Evolutionary conservation across 2,329 filamentous ascomycete genomes (phyloP), one percentile per base, ranked within the genome.

Genomic region (Fusarium chlamydosporum): DNA sequence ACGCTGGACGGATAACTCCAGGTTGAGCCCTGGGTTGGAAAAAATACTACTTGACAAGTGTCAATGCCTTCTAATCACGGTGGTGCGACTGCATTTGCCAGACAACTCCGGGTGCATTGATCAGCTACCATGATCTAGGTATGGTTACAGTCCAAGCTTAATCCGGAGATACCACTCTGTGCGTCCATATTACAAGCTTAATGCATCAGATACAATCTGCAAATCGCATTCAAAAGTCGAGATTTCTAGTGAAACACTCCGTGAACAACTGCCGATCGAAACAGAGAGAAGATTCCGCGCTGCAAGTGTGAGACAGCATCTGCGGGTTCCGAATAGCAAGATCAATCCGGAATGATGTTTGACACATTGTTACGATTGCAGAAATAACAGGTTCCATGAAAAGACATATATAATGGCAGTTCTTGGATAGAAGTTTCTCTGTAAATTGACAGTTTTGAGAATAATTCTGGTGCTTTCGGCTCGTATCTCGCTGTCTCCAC

Each of bases 161-260:
- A 4, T 13, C 11, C 29, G 38, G 15, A 27, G 20, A 46, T 46
- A 15, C 23, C 2, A 33, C n/a, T 20, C 76, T 79, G 1, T 82
- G 82, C 61, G 79, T 82, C 50, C 82, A 78, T 80, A 82, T 10
- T 72, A n/a, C 75, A 78, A 5, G 79, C 78, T 2, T 80, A 84
- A 67, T 79, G 76, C 56, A 65, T 82, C 0, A 77, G 79, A 0
- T 75, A 84, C 18, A 82, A 82, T 2, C 61, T 80, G 1, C 80
- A n/a, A 7, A 20, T 38, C 23, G 13, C 16, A 18, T 6, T 18
- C 12, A 29, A 23, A 6, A 40, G 20, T 26, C 23, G 6, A 11
- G 20, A 13, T 11, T 45, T 27, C 13, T 8, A 27, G 20, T 34
- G 11, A 27, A 27, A 20, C 11, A 46, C 43, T 15, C 4, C 13